Percentiles rank a stretch among this genome's conserved stretches.
Evolutionary conservation across 1,139 yeast genomes (phyloP).

Genomic region (Geotrichum klebahnii): DNA sequence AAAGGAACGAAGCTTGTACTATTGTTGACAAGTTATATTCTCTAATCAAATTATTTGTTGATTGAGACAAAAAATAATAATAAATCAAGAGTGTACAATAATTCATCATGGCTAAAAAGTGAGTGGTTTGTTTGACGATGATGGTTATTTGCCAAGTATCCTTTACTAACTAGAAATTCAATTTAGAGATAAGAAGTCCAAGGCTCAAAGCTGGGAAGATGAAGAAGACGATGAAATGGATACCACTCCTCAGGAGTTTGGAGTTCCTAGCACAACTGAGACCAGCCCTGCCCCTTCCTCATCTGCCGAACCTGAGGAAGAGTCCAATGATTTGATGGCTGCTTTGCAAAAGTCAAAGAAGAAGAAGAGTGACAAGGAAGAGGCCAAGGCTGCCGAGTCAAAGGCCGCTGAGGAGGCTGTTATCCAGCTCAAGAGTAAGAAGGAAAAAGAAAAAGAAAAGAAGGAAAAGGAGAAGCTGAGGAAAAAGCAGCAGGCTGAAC

Average conservation of each 20-base stretch:
- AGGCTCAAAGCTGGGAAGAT: conserved; percentile 76
- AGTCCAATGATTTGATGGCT: conserved; percentile 61
- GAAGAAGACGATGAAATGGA: conserved; percentile 55
- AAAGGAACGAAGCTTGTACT: conserved; percentile 1
- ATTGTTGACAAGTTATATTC: too few species aligned
- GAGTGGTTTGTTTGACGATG: neutral
- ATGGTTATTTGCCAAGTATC: too few species aligned
- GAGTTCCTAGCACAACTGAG: conserved; percentile 31
- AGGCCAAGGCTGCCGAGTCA: conserved; percentile 38
- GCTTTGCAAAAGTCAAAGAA: conserved; percentile 75
- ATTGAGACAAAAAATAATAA: too few species aligned
- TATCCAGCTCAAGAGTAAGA: conserved; percentile 69
- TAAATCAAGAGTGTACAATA: neutral
- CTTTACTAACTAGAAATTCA: neutral
- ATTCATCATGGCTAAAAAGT: conserved; percentile 18
- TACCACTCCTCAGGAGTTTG: conserved; percentile 56
- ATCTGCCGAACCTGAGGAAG: conserved; percentile 42
- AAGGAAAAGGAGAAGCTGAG: conserved; percentile 88
- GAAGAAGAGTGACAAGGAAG: conserved; percentile 62
- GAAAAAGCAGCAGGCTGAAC: conserved; percentile 87
- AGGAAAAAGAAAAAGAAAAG: conserved; percentile 96
- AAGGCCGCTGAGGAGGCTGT: conserved; percentile 52
- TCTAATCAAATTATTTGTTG: too few species aligned
- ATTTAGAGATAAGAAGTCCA: conserved; percentile 47
- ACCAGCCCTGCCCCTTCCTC: conserved; percentile 24